Evolutionary conservation across 169 alveolate species (phyloP), one percentile per base, ranked within the genome.

Genomic region (Besnoitia besnoiti): DNA sequence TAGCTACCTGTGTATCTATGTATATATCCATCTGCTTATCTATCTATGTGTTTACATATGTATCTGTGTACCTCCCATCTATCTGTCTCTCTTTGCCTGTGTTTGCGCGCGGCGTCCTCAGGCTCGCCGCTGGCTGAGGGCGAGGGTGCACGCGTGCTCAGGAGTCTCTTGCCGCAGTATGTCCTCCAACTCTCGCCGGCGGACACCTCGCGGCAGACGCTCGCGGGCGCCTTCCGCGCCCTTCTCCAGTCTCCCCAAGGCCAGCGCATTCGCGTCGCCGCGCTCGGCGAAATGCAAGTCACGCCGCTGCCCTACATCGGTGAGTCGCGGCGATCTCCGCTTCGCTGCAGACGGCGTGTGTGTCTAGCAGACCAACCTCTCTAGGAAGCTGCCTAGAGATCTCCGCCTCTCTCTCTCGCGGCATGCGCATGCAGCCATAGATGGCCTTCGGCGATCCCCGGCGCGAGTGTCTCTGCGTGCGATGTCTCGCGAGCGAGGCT

Each of bases 101-200:
- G n/a, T n/a, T n/a, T n/a, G n/a, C n/a, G n/a, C n/a, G n/a, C n/a
- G n/a, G n/a, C 21, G 35, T 37, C 33, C 19, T 21, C 59, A 77
- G 87, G 87, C 35, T 77, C 87, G 35, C 87, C 87, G 37, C 40
- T 77, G 16, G 87, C 87, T 40, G 87, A 77, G 55, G 61, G 87
- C n/a, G 87, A 77, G 33, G 35, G 87, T 51, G 61, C 40, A 5
- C 49, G 87, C 21, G 87, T 77, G 35, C 27, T 35, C 33, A 51
- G 59, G 7, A 14, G 44, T 8, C 30, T 77, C 37, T 35, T 77
- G 5, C 87, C 87, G n/a, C 87, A 27, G 1, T 77, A 77, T 77
- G 87, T 77, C 39, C 59, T 7, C 3, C 87, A 77, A 55, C 87
- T 77, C 42, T 3, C 59, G 7, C 87, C 87, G 14, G 61, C n/a